A percentile compares a stretch with the other conserved stretches of the same genome.
phyloP scores from a whole-genome alignment of 2,329 filamentous ascomycete genomes.

The Apiospora rasikravindrae region DNA sequence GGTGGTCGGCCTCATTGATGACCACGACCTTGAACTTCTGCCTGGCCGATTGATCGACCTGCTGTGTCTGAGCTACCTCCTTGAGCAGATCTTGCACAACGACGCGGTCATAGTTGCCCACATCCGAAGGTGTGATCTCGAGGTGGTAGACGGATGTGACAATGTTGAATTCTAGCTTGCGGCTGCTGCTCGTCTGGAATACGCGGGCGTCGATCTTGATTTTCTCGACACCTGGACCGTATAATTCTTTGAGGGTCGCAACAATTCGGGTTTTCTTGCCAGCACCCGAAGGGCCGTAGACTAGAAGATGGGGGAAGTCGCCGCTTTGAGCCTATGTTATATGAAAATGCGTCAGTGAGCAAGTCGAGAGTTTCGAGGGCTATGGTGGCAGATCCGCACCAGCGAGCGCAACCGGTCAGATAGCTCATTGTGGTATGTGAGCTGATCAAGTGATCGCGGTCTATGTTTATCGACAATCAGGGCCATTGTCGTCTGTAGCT shows the following conservation, averaged over 20 bases:
- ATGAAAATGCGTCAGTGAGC: slow-evolving; percentile 23
- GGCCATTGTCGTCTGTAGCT: slow-evolving; percentile 53
- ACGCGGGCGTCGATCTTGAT: slow-evolving; percentile 99
- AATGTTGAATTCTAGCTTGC: slow-evolving; percentile 99
- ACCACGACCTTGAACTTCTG: slow-evolving; percentile 98
- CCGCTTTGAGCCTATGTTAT: slow-evolving; percentile 85
- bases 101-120: slow-evolving; percentile 94
- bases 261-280: slow-evolving; percentile 98
- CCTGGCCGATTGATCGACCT: slow-evolving; percentile 90
- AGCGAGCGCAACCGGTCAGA: slow-evolving; percentile 86
- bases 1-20: slow-evolving; percentile 97
- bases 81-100: slow-evolving; percentile 96
- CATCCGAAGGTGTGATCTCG: slow-evolving; percentile 96
- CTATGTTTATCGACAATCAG: slow-evolving; percentile 75
- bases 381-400: slow-evolving; percentile 55
- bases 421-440: slow-evolving; percentile 88
- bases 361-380: background rate
- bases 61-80: slow-evolving; percentile 97
- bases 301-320: slow-evolving; percentile 96
- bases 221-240: slow-evolving; percentile 96
- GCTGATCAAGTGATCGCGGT: slow-evolving; percentile 74
- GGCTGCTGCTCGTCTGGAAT: slow-evolving; percentile 93
- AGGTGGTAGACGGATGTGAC: slow-evolving; percentile 97
- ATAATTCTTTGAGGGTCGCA: slow-evolving; percentile 92
- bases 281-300: slow-evolving; percentile 94